Evolutionary conservation across 2,329 filamentous ascomycete genomes (phyloP).

Genomic region (Akanthomyces lecanii): DNA sequence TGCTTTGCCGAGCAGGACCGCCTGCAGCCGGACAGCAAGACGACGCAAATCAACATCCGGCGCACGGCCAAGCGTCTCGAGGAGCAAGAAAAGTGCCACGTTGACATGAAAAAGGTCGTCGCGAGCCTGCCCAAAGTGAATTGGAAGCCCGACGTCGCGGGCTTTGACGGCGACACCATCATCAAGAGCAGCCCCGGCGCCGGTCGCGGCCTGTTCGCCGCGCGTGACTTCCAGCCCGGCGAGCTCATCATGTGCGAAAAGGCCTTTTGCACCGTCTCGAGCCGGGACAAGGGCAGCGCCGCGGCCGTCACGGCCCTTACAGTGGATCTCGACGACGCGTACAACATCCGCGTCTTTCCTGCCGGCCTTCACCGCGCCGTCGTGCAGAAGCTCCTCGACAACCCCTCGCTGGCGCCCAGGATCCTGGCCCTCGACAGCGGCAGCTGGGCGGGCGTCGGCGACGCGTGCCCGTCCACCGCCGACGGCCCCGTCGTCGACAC

Average conservation of each 20-base stretch:
- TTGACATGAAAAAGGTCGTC: slow-evolving; percentile 24
- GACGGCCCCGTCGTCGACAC: slow-evolving; percentile 25
- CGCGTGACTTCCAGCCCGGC: slow-evolving; percentile 26
- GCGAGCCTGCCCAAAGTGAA: slow-evolving; percentile 24
- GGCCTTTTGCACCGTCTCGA: slow-evolving; percentile 30
- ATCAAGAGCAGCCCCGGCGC: slow-evolving; percentile 25
- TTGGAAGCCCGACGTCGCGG: slow-evolving; percentile 29
- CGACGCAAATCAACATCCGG: slow-evolving; percentile 20
- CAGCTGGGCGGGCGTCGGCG: slow-evolving; percentile 25
- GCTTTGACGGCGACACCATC: slow-evolving; percentile 25
- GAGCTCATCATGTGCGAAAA: slow-evolving; percentile 34
- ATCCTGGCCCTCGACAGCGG: slow-evolving; percentile 25
- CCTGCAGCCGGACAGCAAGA: slow-evolving; percentile 25
- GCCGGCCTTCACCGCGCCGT: slow-evolving; percentile 29
- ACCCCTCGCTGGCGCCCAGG: slow-evolving; percentile 23
- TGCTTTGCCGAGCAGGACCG: slow-evolving; percentile 24
- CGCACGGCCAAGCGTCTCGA: slow-evolving; percentile 23
- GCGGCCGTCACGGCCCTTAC: slow-evolving; percentile 28
- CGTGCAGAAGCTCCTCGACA: slow-evolving; percentile 26
- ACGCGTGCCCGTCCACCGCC: slow-evolving; percentile 23
- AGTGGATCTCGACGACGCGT: slow-evolving; percentile 29
- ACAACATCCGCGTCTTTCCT: slow-evolving; percentile 27
- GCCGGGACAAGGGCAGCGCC: slow-evolving; percentile 25
- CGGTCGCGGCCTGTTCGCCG: slow-evolving; percentile 37
- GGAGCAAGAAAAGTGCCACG: slow-evolving; percentile 23